These are phyloP conservation scores for Ascocoryne sarcoides DNA, from an alignment of 2,329 filamentous ascomycete species.

Conservation along the genomic window DNA sequence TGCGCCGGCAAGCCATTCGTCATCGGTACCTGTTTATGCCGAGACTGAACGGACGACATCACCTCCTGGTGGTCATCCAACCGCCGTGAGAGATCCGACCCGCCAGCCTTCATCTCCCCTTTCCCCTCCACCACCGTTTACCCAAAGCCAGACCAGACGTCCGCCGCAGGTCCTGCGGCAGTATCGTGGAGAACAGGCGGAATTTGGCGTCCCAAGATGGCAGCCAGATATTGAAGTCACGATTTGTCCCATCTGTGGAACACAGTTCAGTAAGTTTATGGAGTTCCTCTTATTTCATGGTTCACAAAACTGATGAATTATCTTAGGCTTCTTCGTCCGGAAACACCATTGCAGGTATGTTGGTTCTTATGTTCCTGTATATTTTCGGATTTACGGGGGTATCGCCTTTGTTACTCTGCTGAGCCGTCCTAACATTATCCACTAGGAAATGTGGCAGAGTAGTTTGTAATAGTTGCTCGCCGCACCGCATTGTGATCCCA, in stretches of 20 bases:
- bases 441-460: conserved; percentile 81
- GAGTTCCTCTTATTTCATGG: neutral
- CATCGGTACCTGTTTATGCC: too few relatives aligned
- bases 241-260: conserved; percentile 75
- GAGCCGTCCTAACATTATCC: conserved; percentile 3
- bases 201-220: conserved; percentile 65
- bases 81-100: too few relatives aligned
- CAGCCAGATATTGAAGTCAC: conserved; percentile 79
- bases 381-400: neutral
- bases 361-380: neutral
- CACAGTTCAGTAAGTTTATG: conserved; percentile 52
- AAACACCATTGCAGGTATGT: conserved; percentile 85
- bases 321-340: conserved; percentile 58
- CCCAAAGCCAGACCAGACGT: neutral
- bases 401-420: neutral
- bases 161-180: neutral
- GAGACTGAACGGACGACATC: too few relatives aligned
- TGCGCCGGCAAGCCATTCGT: too few relatives aligned
- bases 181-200: conserved; percentile 19
- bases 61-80: too few relatives aligned
- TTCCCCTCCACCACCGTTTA: too few relatives aligned
- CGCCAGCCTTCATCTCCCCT: too few relatives aligned
- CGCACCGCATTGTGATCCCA: conserved; percentile 90
- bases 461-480: conserved; percentile 82
- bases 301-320: conserved; percentile 7